Conservation (phyloP, 345 rosid species). For the Eucalyptus erythrocorys region DNA sequence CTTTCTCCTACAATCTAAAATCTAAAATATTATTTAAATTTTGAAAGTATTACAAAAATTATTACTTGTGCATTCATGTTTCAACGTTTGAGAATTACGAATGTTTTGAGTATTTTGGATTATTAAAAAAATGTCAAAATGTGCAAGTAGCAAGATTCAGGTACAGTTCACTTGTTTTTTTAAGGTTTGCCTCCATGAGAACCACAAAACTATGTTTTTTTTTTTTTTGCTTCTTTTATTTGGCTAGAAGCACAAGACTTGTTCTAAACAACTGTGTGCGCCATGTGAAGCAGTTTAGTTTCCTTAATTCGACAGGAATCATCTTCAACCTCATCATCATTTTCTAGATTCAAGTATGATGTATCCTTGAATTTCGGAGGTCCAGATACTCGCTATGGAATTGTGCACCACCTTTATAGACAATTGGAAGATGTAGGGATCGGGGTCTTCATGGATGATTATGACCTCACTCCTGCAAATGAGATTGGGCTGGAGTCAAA, state of each 20-base stretch:
- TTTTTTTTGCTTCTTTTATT: slow-evolving; percentile 12
- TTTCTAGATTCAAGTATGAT: neutral
- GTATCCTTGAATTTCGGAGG: neutral
- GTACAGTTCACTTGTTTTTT: too few relatives aligned
- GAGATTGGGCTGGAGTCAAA: neutral
- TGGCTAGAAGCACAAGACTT: too few relatives aligned
- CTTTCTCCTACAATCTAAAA: neutral
- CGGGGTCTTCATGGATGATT: neutral
- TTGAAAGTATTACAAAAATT: neutral
- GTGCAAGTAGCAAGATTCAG: too few relatives aligned
- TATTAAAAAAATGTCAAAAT: neutral
- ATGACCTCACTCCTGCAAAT: neutral
- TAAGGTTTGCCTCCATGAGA: too few relatives aligned
- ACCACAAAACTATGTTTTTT: too few relatives aligned
- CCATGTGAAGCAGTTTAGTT: too few relatives aligned
- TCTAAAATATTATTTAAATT: too few relatives aligned
- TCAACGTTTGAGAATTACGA: neutral
- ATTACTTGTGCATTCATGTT: too few relatives aligned
- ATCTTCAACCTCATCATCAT: too few relatives aligned
- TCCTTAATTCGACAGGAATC: too few relatives aligned
- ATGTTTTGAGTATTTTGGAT: neutral
- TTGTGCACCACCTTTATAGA: neutral
- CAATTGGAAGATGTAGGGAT: neutral
- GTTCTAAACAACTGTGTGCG: too few relatives aligned
- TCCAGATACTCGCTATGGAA: neutral